phyloP scores from a whole-genome alignment of 306 rosid genomes.

The Sicyos baderoa region DNA sequence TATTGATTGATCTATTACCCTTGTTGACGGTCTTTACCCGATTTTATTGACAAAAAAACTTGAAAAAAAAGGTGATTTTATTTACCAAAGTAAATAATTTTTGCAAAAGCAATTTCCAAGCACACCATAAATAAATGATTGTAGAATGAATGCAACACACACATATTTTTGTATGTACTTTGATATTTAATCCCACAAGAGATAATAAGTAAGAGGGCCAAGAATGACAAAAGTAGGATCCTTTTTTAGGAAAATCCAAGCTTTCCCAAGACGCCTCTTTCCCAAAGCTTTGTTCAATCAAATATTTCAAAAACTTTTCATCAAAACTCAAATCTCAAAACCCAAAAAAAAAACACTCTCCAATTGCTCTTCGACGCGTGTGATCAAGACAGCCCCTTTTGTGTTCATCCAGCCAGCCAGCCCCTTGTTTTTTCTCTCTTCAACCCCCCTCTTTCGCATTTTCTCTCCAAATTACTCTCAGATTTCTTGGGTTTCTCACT shows the following conservation, averaged over 20 bases:
- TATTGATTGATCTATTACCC: too few species aligned
- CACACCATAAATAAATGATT: too few species aligned
- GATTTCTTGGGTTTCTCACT: slow-evolving; percentile 11
- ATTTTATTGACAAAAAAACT: too few species aligned
- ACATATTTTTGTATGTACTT: too few species aligned
- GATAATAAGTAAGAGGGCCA: background rate
- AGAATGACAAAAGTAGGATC: background rate
- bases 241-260: slow-evolving; percentile 8
- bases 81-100: too few species aligned
- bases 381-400: background rate
- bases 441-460: background rate
- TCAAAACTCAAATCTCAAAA: background rate
- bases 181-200: too few species aligned
- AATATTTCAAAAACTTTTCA: slow-evolving; percentile 10
- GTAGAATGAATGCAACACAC: too few species aligned
- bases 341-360: background rate
- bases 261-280: slow-evolving; percentile 15
- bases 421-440: background rate
- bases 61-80: too few species aligned
- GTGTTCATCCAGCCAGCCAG: background rate
- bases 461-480: background rate
- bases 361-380: slow-evolving; percentile 8
- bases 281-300: background rate
- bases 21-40: too few species aligned
- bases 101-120: too few species aligned